Percentiles rank a stretch among this genome's conserved stretches.
These are phyloP conservation scores for Vitis rupestris DNA, from an alignment of 164 flowering plant species.

Conservation along the genomic window DNA sequence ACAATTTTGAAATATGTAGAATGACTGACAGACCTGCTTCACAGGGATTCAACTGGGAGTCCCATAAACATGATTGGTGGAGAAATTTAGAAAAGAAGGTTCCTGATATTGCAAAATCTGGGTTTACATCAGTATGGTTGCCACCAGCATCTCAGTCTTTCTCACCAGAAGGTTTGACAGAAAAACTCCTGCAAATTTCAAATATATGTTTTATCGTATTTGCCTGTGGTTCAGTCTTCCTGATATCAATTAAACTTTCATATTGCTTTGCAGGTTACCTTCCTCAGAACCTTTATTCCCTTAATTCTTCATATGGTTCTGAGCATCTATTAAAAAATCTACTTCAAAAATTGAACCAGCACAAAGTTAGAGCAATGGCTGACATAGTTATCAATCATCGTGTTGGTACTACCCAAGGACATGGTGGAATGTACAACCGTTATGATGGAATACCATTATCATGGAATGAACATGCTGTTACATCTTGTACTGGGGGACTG, in stretches of 20 bases:
- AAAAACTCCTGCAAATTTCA: neutral
- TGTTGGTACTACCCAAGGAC: slow-evolving; percentile 81
- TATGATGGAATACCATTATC: slow-evolving; percentile 84
- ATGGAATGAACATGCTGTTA: slow-evolving; percentile 91
- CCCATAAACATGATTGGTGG: slow-evolving; percentile 95
- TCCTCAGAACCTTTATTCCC: slow-evolving; percentile 88
- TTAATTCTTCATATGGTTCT: slow-evolving; percentile 80
- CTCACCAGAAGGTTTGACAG: slow-evolving; percentile 68
- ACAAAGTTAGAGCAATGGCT: slow-evolving; percentile 86
- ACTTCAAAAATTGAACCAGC: slow-evolving; percentile 66
- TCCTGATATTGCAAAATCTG: slow-evolving; percentile 78
- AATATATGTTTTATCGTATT: slow-evolving; percentile 5
- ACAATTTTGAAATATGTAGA: neutral
- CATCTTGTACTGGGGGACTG: slow-evolving; percentile 91
- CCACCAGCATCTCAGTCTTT: slow-evolving; percentile 84
- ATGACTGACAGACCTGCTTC: slow-evolving; percentile 15
- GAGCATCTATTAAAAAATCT: slow-evolving; percentile 65
- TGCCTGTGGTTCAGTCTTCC: neutral
- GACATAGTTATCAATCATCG: slow-evolving; percentile 97
- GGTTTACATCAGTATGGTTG: slow-evolving; percentile 91
- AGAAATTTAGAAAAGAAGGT: slow-evolving; percentile 68
- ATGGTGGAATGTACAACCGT: slow-evolving; percentile 87
- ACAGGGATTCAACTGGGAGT: slow-evolving; percentile 97
- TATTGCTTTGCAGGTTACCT: slow-evolving; percentile 59
- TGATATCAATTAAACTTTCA: neutral